Evolutionary conservation across 371 early-diverging fungal species (phyloP).

Genomic region (Circinella umbellata): DNA sequence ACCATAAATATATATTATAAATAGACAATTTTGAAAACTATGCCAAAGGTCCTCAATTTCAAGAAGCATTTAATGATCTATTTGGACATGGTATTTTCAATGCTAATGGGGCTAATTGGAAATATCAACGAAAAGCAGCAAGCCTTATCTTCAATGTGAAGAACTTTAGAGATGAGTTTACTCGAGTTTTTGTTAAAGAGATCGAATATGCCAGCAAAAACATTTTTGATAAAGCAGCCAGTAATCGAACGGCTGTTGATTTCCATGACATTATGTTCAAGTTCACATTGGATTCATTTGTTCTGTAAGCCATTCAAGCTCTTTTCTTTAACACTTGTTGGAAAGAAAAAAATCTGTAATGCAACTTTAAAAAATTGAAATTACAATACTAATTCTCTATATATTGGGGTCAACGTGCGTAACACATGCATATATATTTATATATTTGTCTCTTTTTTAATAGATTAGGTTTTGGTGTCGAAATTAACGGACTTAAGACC

Average conservation of each 20-base stretch:
- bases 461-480: conserved; percentile 53
- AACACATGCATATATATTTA: too few species aligned
- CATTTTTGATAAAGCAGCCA: conserved; percentile 41
- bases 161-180: conserved; percentile 65
- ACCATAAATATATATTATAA: background rate
- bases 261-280: conserved; percentile 64
- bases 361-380: too few species aligned
- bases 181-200: conserved; percentile 47
- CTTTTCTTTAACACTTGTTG: conserved; percentile 8
- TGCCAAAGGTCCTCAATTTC: conserved; percentile 44
- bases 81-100: conserved; percentile 75
- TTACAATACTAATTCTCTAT: too few species aligned
- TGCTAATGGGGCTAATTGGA: conserved; percentile 66
- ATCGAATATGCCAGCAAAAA: conserved; percentile 26
- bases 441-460: conserved; percentile 12
- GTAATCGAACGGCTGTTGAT: conserved; percentile 45
- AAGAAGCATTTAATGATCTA: conserved; percentile 38
- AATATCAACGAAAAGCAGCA: conserved; percentile 63
- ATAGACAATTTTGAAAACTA: conserved; percentile 57
- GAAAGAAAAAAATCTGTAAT: background rate
- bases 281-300: conserved; percentile 66
- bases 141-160: conserved; percentile 66
- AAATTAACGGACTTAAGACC: conserved; percentile 39
- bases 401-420: too few species aligned
- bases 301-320: conserved; percentile 28